Percentiles rank a stretch among this genome's conserved stretches.
Evolutionary conservation across 75 land plant genomes (phyloP).

Genomic region (Selaginella tamariscina): DNA sequence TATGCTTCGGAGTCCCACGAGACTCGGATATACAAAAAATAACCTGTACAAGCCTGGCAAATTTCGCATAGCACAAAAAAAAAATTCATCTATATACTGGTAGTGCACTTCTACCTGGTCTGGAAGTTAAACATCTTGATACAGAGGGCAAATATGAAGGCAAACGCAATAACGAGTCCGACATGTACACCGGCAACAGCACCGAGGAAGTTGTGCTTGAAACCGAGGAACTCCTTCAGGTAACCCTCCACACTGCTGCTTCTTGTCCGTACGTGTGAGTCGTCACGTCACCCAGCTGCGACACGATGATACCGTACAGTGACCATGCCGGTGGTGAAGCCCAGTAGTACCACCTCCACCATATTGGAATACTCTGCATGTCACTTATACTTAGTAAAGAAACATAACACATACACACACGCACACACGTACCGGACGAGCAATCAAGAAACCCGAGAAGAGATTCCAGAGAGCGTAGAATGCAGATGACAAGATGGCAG

Average conservation of each 20-base stretch:
- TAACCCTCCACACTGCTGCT: conserved; percentile 29
- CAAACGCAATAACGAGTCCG: conserved; percentile 39
- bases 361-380: background rate
- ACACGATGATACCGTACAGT: background rate
- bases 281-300: background rate
- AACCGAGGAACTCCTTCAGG: conserved; percentile 36
- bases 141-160: conserved; percentile 39
- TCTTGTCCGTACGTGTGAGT: background rate
- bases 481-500: background rate
- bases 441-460: background rate
- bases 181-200: conserved; percentile 34
- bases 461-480: background rate
- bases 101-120: conserved; percentile 41
- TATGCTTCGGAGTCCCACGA: background rate
- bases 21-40: background rate
- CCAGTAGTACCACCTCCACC: conserved; percentile 14
- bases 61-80: no score
- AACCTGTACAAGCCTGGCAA: no score
- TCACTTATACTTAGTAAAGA: background rate
- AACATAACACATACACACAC: background rate
- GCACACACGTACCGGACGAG: background rate
- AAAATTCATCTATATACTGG: no score
- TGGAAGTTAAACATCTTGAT: conserved; percentile 71
- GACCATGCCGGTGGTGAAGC: background rate
- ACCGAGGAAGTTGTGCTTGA: conserved; percentile 36